phyloP scores from a whole-genome alignment of 306 rosid species.

The Medicago truncatula region DNA sequence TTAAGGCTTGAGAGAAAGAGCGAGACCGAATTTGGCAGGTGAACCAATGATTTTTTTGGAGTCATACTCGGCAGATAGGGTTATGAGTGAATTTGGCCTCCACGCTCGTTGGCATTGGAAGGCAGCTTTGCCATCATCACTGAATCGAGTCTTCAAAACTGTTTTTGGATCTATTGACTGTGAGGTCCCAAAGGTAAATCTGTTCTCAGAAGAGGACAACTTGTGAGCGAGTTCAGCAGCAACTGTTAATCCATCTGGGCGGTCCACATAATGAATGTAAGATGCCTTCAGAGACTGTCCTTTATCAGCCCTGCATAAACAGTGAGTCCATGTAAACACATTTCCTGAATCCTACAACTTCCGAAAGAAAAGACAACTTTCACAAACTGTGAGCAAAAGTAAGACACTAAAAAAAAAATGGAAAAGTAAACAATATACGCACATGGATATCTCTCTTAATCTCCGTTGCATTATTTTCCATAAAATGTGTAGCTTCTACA shows the following conservation, averaged over 20 bases:
- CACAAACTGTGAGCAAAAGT: neutral
- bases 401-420: neutral
- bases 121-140: conserved; percentile 77
- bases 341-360: conserved; percentile 28
- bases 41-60: conserved; percentile 57
- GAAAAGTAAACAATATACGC: neutral
- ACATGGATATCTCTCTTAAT: no score
- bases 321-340: conserved; percentile 9
- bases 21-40: conserved; percentile 82
- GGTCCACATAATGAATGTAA: conserved; percentile 77
- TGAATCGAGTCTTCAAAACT: conserved; percentile 71
- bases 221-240: conserved; percentile 84
- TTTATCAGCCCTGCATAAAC: conserved; percentile 73
- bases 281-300: conserved; percentile 82
- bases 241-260: conserved; percentile 62
- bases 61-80: conserved; percentile 84
- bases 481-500: no score
- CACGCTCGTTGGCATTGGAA: conserved; percentile 80
- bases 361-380: neutral
- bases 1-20: conserved; percentile 86
- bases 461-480: no score
- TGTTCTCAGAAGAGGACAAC: conserved; percentile 67
- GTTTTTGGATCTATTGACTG: conserved; percentile 64
- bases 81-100: conserved; percentile 89
- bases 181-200: conserved; percentile 81